phyloP scores from a whole-genome alignment of 2,329 filamentous ascomycete genomes.

The Aspergillus sp. region DNA sequence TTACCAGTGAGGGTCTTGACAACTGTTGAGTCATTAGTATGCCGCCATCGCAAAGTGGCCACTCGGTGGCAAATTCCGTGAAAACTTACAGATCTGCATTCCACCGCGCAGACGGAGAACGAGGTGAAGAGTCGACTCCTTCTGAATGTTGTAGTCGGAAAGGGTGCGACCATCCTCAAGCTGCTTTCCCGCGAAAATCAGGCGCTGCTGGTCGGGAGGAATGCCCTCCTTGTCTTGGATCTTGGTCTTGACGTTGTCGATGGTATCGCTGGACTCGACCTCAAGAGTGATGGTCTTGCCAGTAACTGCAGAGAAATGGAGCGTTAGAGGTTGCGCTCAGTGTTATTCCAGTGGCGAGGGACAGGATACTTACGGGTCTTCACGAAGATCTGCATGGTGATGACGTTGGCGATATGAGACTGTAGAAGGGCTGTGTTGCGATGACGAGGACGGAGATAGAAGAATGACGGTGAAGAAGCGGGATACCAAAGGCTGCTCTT shows the following conservation, averaged over 20 bases:
- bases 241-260: constrained; percentile 60
- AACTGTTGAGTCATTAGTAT: constrained; percentile 35
- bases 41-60: background rate
- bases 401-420: constrained; percentile 21
- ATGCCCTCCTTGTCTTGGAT: constrained; percentile 63
- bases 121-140: constrained; percentile 68
- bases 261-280: constrained; percentile 50
- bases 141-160: constrained; percentile 58
- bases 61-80: constrained; percentile 12
- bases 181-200: constrained; percentile 61
- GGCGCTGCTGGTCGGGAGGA: constrained; percentile 58
- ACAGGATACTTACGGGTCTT: constrained; percentile 76
- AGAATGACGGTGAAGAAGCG: constrained; percentile 17
- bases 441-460: constrained; percentile 8
- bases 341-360: constrained; percentile 25
- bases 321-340: constrained; percentile 29
- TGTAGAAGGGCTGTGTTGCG: constrained; percentile 5
- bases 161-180: constrained; percentile 58
- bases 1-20: constrained; percentile 62
- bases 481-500: constrained; percentile 10
- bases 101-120: constrained; percentile 71
- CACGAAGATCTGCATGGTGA: constrained; percentile 94
- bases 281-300: constrained; percentile 57
- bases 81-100: constrained; percentile 61
- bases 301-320: constrained; percentile 51